A percentile compares a stretch with the other conserved stretches of the same genome.
Evolutionary conservation across 2,329 filamentous ascomycete genomes (phyloP).

Genomic region (Fusarium coicis): DNA sequence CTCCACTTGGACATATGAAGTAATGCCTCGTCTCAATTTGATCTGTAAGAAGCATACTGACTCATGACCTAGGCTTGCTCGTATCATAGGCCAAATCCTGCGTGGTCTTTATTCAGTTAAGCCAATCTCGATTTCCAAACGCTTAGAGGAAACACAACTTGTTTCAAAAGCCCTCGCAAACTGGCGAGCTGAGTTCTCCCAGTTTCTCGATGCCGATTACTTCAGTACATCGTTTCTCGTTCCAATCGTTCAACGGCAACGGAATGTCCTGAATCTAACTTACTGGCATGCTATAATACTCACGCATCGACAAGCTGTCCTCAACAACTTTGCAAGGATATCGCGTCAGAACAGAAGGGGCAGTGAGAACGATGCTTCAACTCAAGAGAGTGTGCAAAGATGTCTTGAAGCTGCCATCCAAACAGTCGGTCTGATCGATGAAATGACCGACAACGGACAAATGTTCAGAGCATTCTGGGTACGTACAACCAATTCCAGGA

Average conservation of each 20-base stretch:
- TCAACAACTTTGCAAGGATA: conserved; percentile 48
- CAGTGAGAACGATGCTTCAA: conserved; percentile 6
- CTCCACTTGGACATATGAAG: conserved; percentile 51
- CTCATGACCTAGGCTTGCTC: conserved; percentile 43
- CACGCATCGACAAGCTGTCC: conserved; percentile 51
- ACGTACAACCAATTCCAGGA: neutral
- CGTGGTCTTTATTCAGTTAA: conserved; percentile 51
- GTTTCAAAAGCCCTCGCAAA: conserved; percentile 47
- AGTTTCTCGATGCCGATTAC: conserved; percentile 53
- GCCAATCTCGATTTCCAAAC: conserved; percentile 44
- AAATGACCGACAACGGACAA: conserved; percentile 37
- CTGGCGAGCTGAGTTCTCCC: conserved; percentile 50
- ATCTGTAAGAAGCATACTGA: neutral
- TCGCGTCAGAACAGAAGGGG: conserved; percentile 10
- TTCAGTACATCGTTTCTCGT: conserved; percentile 48
- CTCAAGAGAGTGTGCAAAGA: conserved; percentile 34
- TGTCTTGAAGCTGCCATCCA: conserved; percentile 38
- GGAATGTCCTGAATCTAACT: conserved; percentile 54
- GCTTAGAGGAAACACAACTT: conserved; percentile 43
- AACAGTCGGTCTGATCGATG: conserved; percentile 35
- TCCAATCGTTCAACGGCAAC: conserved; percentile 55
- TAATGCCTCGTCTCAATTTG: conserved; percentile 2
- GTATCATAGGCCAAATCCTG: conserved; percentile 50
- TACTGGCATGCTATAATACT: conserved; percentile 57
- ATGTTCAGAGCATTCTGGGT: conserved; percentile 43